These are phyloP conservation scores for Candida nanaspora DNA, from an alignment of 805 yeast species.

Conservation along the genomic window DNA sequence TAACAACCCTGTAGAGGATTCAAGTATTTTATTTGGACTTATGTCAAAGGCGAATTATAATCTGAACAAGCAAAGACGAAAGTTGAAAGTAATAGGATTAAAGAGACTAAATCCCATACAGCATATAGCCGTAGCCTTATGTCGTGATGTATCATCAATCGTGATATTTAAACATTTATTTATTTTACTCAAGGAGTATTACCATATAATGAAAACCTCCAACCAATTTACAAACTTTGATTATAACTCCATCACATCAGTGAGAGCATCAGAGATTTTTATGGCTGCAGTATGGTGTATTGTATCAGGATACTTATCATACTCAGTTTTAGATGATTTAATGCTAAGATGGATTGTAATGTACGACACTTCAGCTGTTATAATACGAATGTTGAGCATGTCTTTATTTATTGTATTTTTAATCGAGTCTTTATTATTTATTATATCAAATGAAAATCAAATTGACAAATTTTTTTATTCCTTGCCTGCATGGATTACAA, in stretches of 20 bases:
- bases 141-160: slow-evolving; percentile 64
- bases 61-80: slow-evolving; percentile 19
- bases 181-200: slow-evolving; percentile 20
- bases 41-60: slow-evolving; percentile 21
- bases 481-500: slow-evolving; percentile 85
- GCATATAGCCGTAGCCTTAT: slow-evolving; percentile 68
- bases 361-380: slow-evolving; percentile 82
- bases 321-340: slow-evolving; percentile 77
- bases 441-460: slow-evolving; percentile 54
- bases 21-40: slow-evolving; percentile 12
- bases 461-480: slow-evolving; percentile 46
- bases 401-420: slow-evolving; percentile 64
- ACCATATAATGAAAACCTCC: slow-evolving; percentile 11
- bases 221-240: neutral
- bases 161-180: slow-evolving; percentile 21
- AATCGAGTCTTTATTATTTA: slow-evolving; percentile 58
- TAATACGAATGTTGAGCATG: slow-evolving; percentile 78
- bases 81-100: slow-evolving; percentile 56
- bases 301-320: slow-evolving; percentile 80
- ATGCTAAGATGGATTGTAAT: slow-evolving; percentile 93
- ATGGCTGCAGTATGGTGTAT: slow-evolving; percentile 89
- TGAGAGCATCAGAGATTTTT: slow-evolving; percentile 70
- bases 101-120: slow-evolving; percentile 68
- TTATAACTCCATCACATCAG: slow-evolving; percentile 37
- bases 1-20: neutral